Percentiles rank a stretch among this genome's conserved stretches.
Conservation (phyloP, 2,329 filamentous ascomycete species). For the Aspergillus novoparasiticus region DNA sequence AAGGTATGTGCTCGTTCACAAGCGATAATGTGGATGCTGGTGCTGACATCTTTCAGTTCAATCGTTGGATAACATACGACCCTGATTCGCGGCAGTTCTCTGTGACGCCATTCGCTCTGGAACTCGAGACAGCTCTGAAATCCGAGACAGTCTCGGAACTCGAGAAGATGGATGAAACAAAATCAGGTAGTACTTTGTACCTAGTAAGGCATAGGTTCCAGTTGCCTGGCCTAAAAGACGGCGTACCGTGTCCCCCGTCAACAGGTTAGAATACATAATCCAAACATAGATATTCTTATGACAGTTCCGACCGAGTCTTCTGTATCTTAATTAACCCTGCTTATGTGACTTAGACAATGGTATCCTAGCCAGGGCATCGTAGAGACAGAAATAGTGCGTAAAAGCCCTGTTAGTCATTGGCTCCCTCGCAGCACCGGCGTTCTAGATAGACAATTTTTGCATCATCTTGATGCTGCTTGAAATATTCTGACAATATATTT, state of each 20-base stretch:
- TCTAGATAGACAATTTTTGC: background rate
- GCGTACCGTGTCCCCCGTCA: background rate
- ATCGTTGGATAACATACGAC: slow-evolving; percentile 46
- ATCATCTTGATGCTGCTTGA: background rate
- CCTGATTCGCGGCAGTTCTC: slow-evolving; percentile 32
- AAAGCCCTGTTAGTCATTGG: background rate
- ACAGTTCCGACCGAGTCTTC: background rate
- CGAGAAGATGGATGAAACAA: background rate
- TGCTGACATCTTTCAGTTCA: slow-evolving; percentile 29
- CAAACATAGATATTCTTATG: background rate
- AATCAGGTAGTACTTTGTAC: slow-evolving; percentile 15
- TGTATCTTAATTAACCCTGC: background rate
- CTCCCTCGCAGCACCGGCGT: no score
- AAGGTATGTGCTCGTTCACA: slow-evolving; percentile 34
- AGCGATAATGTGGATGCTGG: background rate
- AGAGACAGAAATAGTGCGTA: background rate
- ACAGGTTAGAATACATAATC: background rate
- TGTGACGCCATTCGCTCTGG: slow-evolving; percentile 33
- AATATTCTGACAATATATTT: background rate
- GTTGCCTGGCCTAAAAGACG: background rate
- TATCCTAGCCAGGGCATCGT: background rate
- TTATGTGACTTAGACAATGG: background rate
- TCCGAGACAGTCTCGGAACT: background rate
- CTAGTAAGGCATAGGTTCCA: slow-evolving; percentile 5
- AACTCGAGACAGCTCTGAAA: slow-evolving; percentile 20